Evolutionary conservation across 495 filamentous ascomycete genomes (phyloP).

Genomic region (Bacidia rubella): DNA sequence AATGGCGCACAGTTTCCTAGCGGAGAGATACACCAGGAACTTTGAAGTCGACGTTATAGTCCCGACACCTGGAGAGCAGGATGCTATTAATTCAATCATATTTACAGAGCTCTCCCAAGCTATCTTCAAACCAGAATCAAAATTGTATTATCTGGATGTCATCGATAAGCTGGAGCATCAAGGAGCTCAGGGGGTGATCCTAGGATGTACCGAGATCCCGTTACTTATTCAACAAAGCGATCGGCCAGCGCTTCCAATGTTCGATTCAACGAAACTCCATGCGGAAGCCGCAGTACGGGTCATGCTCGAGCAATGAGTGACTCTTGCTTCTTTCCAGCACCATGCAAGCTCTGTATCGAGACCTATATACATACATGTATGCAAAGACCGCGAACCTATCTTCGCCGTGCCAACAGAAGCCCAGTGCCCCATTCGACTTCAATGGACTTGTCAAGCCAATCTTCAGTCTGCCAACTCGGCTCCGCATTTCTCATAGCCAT

Average conservation of each 20-base stretch:
- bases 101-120: not conserved
- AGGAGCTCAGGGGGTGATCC: not conserved
- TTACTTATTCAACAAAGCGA: not conserved
- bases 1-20: not conserved
- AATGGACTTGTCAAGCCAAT: conserved; percentile 9
- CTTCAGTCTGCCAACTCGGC: conserved; percentile 4
- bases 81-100: not conserved
- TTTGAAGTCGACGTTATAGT: not conserved
- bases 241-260: not conserved
- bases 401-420: conserved; percentile 8
- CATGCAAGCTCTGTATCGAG: too few species aligned
- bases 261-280: not conserved
- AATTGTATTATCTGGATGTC: not conserved
- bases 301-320: not conserved
- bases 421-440: conserved; percentile 10
- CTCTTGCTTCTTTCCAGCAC: too few species aligned
- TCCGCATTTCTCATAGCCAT: conserved; percentile 7
- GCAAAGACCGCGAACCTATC: too few species aligned
- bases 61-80: not conserved
- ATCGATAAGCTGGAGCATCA: not conserved
- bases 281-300: not conserved
- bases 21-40: not conserved
- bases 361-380: too few species aligned
- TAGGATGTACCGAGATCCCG: not conserved
- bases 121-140: not conserved